A percentile compares a stretch with the other conserved stretches of the same genome.
These are phyloP conservation scores for Bimuria novae-zelandiae DNA, from an alignment of 2,329 filamentous ascomycete species.

Conservation along the genomic window DNA sequence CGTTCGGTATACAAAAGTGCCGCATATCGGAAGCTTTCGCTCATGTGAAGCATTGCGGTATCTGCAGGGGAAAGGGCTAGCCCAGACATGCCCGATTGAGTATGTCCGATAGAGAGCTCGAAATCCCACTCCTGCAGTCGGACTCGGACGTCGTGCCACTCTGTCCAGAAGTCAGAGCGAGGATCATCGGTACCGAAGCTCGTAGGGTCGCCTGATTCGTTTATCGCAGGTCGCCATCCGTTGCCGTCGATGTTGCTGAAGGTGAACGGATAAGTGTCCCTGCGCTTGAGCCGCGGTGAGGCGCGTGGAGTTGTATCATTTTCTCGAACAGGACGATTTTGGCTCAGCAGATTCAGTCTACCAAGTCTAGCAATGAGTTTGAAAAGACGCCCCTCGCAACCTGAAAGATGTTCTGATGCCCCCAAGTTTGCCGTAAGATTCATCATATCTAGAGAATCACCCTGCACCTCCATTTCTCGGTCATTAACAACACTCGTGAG, in stretches of 20 bases:
- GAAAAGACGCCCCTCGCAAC: constrained; percentile 86
- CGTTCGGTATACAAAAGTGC: constrained; percentile 89
- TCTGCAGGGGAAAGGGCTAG: constrained; percentile 57
- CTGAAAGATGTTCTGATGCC: constrained; percentile 81
- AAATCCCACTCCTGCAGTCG: constrained; percentile 84
- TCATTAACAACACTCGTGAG: constrained; percentile 92
- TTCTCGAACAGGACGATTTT: constrained; percentile 59
- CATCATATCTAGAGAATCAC: constrained; percentile 66
- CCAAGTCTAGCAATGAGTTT: constrained; percentile 83
- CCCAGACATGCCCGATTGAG: constrained; percentile 18
- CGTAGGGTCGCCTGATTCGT: constrained; percentile 50
- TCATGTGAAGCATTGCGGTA: constrained; percentile 78
- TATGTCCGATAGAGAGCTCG: constrained; percentile 31
- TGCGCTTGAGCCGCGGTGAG: constrained; percentile 41
- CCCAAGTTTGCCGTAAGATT: constrained; percentile 69
- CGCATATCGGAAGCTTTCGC: constrained; percentile 87
- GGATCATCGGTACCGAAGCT: constrained; percentile 59
- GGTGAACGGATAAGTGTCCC: constrained; percentile 59
- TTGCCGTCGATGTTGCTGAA: constrained; percentile 69
- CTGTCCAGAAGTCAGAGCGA: constrained; percentile 71
- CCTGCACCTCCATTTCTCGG: constrained; percentile 78
- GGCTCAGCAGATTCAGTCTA: constrained; percentile 81
- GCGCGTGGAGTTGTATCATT: constrained; percentile 40
- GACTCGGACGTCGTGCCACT: constrained; percentile 80
- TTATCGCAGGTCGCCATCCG: constrained; percentile 65